phyloP scores from a whole-genome alignment of 2,329 filamentous ascomycete genomes.

The Xylariales sp. region DNA sequence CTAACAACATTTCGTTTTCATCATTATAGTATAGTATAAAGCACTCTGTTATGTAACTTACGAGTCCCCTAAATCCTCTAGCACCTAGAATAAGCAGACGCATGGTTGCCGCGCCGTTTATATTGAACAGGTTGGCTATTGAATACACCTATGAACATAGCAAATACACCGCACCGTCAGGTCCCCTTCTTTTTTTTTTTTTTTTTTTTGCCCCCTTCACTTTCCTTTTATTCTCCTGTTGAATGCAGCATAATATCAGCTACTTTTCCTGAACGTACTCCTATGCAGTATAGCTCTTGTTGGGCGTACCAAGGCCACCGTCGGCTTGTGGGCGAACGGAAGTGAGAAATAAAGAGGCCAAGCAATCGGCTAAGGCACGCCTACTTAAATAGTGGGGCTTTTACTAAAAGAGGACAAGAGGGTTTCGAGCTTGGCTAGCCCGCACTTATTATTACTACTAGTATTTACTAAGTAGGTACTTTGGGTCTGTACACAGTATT shows the following conservation, averaged over 20 bases:
- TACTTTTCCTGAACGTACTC: neutral
- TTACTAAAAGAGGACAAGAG: slow-evolving; percentile 18
- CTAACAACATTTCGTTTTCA: slow-evolving; percentile 2
- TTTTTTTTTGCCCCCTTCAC: too few species aligned
- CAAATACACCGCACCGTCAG: too few species aligned
- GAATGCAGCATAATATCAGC: too few species aligned
- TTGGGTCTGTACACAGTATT: slow-evolving; percentile 15
- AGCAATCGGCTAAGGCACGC: slow-evolving; percentile 26
- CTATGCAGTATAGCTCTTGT: slow-evolving; percentile 1
- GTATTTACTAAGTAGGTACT: neutral
- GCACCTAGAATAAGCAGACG: too few species aligned
- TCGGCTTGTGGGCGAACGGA: slow-evolving; percentile 35
- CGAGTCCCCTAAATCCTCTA: neutral
- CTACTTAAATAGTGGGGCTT: slow-evolving; percentile 14
- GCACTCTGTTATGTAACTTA: neutral
- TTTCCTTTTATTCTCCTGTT: too few species aligned
- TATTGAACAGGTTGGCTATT: neutral
- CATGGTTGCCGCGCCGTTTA: too few species aligned
- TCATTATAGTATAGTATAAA: neutral
- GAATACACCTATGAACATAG: neutral
- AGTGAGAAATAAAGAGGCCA: slow-evolving; percentile 8
- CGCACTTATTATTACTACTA: neutral
- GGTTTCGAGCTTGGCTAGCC: neutral
- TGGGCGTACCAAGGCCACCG: neutral
- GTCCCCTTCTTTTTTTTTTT: neutral